Conservation (phyloP, 768 basidiomycete species). For the Boletus insuetus region DNA sequence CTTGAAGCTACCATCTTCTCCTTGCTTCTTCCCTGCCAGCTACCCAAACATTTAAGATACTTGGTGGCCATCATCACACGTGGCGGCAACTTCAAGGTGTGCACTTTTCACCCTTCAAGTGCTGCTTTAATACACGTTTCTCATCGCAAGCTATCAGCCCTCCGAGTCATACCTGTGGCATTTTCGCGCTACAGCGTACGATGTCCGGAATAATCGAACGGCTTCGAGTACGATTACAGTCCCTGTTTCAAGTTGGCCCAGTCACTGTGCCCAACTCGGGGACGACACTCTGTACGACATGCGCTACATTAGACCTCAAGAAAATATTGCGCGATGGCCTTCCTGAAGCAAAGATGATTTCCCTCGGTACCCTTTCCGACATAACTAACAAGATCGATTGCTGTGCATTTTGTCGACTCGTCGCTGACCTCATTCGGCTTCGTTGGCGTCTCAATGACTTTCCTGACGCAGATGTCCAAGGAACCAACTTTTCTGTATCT, state of each 20-base stretch:
- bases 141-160: no score
- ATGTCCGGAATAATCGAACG: slow-evolving; percentile 7
- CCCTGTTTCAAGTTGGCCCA: background rate
- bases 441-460: slow-evolving; percentile 17
- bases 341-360: background rate
- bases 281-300: slow-evolving; percentile 9
- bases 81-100: no score
- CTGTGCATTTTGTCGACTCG: slow-evolving; percentile 18
- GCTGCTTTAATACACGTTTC: no score
- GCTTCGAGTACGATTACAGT: background rate
- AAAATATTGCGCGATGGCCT: slow-evolving; percentile 15
- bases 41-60: no score
- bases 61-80: no score
- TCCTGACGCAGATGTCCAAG: slow-evolving; percentile 8
- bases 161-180: no score
- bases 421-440: slow-evolving; percentile 5
- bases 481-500: background rate
- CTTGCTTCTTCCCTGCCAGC: no score
- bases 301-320: slow-evolving; percentile 7
- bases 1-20: no score
- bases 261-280: background rate
- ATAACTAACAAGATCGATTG: slow-evolving; percentile 2
- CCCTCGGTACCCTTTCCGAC: slow-evolving; percentile 8
- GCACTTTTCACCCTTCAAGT: no score
- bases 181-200: background rate